Conservation (phyloP, 345 rosid genomes). For the Pistacia atlantica region DNA sequence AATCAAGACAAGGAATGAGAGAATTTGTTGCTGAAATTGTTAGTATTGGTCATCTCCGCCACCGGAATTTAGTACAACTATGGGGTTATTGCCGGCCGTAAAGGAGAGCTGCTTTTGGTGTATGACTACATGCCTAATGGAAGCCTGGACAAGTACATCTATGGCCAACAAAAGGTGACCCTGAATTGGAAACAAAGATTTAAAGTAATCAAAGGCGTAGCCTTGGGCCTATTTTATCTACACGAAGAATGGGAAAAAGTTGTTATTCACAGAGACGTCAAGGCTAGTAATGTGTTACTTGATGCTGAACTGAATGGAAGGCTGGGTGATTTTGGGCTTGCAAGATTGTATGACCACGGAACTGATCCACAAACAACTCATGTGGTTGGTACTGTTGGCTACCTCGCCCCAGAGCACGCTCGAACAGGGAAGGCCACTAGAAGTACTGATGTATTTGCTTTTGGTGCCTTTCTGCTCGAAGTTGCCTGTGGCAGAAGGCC, state of each 20-base stretch:
- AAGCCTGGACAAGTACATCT: no score
- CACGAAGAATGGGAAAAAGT: constrained; percentile 72
- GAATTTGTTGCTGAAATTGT: constrained; percentile 62
- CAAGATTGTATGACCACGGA: constrained; percentile 58
- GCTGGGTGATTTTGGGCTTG: constrained; percentile 65
- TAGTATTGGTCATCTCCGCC: constrained; percentile 55
- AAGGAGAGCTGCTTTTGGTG: constrained; percentile 56
- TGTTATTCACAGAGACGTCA: constrained; percentile 61
- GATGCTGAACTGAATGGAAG: constrained; percentile 55
- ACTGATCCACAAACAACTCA: constrained; percentile 44
- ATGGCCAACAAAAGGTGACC: no score
- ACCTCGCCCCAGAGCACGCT: no score
- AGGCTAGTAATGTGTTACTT: constrained; percentile 58
- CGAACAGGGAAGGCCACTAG: no score
- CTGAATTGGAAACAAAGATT: no score
- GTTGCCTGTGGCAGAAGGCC: no score
- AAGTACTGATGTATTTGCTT: no score
- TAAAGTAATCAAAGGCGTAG: no score
- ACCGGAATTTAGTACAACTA: constrained; percentile 52
- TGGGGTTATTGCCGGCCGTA: constrained; percentile 59
- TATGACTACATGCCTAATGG: constrained; percentile 58
- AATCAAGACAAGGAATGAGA: constrained; percentile 49
- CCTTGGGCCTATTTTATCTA: constrained; percentile 30
- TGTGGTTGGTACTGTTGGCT: no score
- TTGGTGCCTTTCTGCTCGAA: no score